Percentiles rank a stretch among this genome's conserved stretches.
phyloP scores from a whole-genome alignment of 2,329 filamentous ascomycete species.

The Sphaceloma murrayae region DNA sequence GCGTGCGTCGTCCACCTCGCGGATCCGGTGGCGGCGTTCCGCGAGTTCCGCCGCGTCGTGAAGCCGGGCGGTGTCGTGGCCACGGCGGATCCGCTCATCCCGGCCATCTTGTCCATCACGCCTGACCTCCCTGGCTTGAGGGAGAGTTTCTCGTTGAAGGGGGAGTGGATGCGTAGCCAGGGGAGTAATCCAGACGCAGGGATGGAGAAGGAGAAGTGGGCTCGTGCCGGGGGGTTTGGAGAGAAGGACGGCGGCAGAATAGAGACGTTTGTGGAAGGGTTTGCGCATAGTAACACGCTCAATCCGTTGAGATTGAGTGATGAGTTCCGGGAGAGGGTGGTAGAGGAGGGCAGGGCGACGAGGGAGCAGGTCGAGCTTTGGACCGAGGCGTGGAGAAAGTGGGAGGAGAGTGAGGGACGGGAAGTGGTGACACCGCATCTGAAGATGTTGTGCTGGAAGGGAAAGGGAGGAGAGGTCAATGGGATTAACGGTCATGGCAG shows the following conservation, averaged over 20 bases:
- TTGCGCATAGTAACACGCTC: slow-evolving; percentile 31
- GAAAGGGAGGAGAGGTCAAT: slow-evolving; percentile 34
- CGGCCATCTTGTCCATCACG: slow-evolving; percentile 17
- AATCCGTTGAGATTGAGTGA: slow-evolving; percentile 21
- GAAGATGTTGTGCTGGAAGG: slow-evolving; percentile 24
- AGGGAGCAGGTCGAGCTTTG: slow-evolving; percentile 31
- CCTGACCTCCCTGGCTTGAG: slow-evolving; percentile 16
- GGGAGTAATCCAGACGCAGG: slow-evolving; percentile 20
- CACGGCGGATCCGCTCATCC: slow-evolving; percentile 31
- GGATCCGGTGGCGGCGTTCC: slow-evolving; percentile 41
- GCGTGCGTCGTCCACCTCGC: slow-evolving; percentile 50
- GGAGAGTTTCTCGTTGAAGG: slow-evolving; percentile 9
- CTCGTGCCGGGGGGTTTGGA: slow-evolving; percentile 22
- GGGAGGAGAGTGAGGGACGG: neutral
- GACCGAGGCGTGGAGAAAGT: slow-evolving; percentile 3
- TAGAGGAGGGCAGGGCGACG: slow-evolving; percentile 32
- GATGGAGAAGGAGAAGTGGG: slow-evolving; percentile 20
- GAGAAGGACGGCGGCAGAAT: slow-evolving; percentile 25
- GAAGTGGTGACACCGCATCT: slow-evolving; percentile 9
- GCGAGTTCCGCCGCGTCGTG: slow-evolving; percentile 46
- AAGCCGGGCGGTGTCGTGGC: slow-evolving; percentile 47
- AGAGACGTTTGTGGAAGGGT: slow-evolving; percentile 31
- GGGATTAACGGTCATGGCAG: slow-evolving; percentile 22
- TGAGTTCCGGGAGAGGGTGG: slow-evolving; percentile 27
- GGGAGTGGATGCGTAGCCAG: slow-evolving; percentile 14